A percentile compares a stretch with the other conserved stretches of the same genome.
phyloP scores from a whole-genome alignment of 2,329 filamentous ascomycete genomes.

The Colletotrichum cuscutae region DNA sequence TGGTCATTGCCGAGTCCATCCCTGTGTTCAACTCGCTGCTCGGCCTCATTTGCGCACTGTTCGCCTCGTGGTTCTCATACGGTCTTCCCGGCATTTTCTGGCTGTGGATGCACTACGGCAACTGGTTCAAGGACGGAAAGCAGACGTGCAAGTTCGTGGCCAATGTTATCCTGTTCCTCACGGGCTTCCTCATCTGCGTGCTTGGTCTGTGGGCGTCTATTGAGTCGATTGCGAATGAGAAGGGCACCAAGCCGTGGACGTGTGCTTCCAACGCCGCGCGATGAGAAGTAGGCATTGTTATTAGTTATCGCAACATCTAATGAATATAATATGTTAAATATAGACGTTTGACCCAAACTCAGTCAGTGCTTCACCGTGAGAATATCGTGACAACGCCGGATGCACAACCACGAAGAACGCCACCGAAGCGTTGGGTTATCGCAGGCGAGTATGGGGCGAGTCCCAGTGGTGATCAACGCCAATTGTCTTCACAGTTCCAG shows the following conservation, averaged over 20 bases:
- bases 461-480: not conserved
- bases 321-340: slow-evolving; percentile 14
- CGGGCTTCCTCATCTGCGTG: slow-evolving; percentile 48
- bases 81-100: slow-evolving; percentile 59
- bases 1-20: slow-evolving; percentile 75
- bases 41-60: slow-evolving; percentile 70
- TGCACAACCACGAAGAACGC: no score
- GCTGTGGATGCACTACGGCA: slow-evolving; percentile 58
- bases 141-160: slow-evolving; percentile 44
- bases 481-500: not conserved
- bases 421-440: not conserved
- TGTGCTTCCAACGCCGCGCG: slow-evolving; percentile 44
- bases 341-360: not conserved
- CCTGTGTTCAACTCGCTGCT: slow-evolving; percentile 76
- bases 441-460: not conserved
- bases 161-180: slow-evolving; percentile 46
- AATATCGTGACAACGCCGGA: no score
- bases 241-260: slow-evolving; percentile 47
- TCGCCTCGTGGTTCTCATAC: slow-evolving; percentile 75
- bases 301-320: not conserved
- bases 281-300: not conserved
- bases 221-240: slow-evolving; percentile 46
- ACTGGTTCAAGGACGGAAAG: slow-evolving; percentile 48
- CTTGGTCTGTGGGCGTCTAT: slow-evolving; percentile 53
- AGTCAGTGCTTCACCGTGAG: not conserved